A percentile compares a stretch with the other conserved stretches of the same genome.
phyloP scores from a whole-genome alignment of 2,329 filamentous ascomycete genomes.

The Westerdykella aurantiaca region DNA sequence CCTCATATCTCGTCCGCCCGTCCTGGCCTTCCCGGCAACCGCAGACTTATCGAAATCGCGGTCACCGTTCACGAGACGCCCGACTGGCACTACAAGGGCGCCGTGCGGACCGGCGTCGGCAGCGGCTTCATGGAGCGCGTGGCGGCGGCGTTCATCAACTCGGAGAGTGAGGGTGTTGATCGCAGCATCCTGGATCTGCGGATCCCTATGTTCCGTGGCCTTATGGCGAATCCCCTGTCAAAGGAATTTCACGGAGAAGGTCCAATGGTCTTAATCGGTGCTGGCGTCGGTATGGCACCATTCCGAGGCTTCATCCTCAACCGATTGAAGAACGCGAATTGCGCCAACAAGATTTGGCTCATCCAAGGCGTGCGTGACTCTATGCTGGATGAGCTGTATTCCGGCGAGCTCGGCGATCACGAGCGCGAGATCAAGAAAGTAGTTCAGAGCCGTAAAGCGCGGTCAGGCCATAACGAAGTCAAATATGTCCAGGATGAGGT shows the following conservation, averaged over 20 bases:
- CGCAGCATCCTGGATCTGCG: conserved; percentile 56
- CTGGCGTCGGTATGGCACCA: conserved; percentile 91
- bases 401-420: conserved; percentile 90
- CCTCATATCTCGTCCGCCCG: conserved; percentile 72
- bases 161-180: conserved; percentile 53
- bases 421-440: conserved; percentile 55
- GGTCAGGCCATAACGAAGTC: conserved; percentile 53
- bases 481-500: conserved; percentile 97
- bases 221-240: conserved; percentile 95
- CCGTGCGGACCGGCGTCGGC: conserved; percentile 70
- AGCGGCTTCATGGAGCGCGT: conserved; percentile 91
- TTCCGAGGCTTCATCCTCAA: conserved; percentile 98
- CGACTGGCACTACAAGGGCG: conserved; percentile 63
- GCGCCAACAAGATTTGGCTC: conserved; percentile 97
- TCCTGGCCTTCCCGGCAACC: conserved; percentile 59
- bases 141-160: conserved; percentile 64
- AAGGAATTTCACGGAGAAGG: conserved; percentile 88
- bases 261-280: conserved; percentile 95
- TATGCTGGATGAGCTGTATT: conserved; percentile 91
- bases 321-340: conserved; percentile 86
- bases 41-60: conserved; percentile 88
- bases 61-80: conserved; percentile 86
- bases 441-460: conserved; percentile 40
- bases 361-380: conserved; percentile 92
- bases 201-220: conserved; percentile 94